A percentile compares a stretch with the other conserved stretches of the same genome.
These are phyloP conservation scores for Magnaporthiopsis poae DNA, from an alignment of 2,329 filamentous ascomycete species.

Conservation along the genomic window DNA sequence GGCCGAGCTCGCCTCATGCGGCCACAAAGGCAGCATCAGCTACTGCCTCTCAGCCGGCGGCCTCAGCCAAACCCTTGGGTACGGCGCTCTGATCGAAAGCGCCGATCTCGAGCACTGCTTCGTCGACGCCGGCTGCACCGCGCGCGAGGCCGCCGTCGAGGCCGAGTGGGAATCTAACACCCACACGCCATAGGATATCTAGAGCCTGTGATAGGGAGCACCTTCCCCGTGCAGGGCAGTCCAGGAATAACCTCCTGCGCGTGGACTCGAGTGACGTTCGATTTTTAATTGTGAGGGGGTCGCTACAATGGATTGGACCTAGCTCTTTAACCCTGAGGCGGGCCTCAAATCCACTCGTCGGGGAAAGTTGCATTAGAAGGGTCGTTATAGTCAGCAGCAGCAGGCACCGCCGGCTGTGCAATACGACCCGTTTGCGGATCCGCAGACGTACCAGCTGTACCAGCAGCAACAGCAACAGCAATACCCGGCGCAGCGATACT, in stretches of 20 bases:
- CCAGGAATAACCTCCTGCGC: too few relatives aligned
- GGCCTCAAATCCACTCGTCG: too few relatives aligned
- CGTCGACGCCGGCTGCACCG: conserved; percentile 25
- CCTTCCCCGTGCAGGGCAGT: too few relatives aligned
- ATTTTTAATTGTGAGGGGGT: too few relatives aligned
- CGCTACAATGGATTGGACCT: too few relatives aligned
- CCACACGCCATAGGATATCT: too few relatives aligned
- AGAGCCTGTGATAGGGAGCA: too few relatives aligned
- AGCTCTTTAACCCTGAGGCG: too few relatives aligned
- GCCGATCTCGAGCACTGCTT: conserved; percentile 30
- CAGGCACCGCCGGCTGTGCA: background rate
- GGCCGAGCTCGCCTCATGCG: conserved; percentile 32
- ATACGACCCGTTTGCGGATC: conserved; percentile 14
- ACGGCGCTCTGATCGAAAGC: conserved; percentile 26
- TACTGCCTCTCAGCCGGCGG: conserved; percentile 31
- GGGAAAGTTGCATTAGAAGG: too few relatives aligned
- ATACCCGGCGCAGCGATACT: background rate
- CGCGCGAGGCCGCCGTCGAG: conserved; percentile 25
- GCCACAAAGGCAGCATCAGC: conserved; percentile 30
- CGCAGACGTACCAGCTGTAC: conserved; percentile 6
- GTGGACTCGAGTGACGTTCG: too few relatives aligned
- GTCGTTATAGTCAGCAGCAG: too few relatives aligned
- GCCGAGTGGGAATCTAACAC: too few relatives aligned
- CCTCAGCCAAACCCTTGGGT: conserved; percentile 19
- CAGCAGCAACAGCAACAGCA: conserved; percentile 14